Evolutionary conservation across 805 yeast species (phyloP), one percentile per base, ranked within the genome.

Genomic region (Saccharomycopsis lassenensis): DNA sequence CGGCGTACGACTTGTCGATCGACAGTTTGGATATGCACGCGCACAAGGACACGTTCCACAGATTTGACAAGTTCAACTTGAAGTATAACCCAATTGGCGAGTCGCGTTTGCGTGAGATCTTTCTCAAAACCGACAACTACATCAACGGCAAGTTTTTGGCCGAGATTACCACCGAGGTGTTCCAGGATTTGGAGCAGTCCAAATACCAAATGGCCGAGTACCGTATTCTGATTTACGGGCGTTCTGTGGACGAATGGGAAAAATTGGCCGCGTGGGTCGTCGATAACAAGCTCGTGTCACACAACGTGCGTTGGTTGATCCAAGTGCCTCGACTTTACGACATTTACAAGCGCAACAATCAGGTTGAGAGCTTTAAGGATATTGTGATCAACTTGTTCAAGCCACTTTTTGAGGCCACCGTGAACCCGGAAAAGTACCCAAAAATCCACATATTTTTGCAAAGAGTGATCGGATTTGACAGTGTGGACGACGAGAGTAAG

Each of bases 11-110:
- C 54, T 65, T 91, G 41, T 81, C 94, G 40, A 91, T 91, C 50
- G 99, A 91, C 52, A 93, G 98, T 2, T 68, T 91, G 47, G 99
- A 91, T 59, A 91, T 91, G 99, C 99, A 91, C 59, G 99, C 99
- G 4, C 98, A 91, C 57, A 82, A 87, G 46, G 99, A 91, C 52
- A 82, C 97, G 1, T 91, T 91, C 70, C 99, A 91, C 58, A 71
- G 99, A 50, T 91, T 91, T 54, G 99, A 91, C 59, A 91, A 91
- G 60, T 91, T 91, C 69, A 91, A 91, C 57, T 67, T 91, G 61
- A 93, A 91, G 57, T 91, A 91, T 62, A 91, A 91, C 54, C 99
- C 99, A 15, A 80, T 91, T 49, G 99, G 99, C 21, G 98, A 91
- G 61, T 91, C 98, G 15, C 77, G 99, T 56, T 63, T 91, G 57